Evolutionary conservation across 768 basidiomycete genomes (phyloP).

Genomic region (Tubosaeta brunneosetosa): DNA sequence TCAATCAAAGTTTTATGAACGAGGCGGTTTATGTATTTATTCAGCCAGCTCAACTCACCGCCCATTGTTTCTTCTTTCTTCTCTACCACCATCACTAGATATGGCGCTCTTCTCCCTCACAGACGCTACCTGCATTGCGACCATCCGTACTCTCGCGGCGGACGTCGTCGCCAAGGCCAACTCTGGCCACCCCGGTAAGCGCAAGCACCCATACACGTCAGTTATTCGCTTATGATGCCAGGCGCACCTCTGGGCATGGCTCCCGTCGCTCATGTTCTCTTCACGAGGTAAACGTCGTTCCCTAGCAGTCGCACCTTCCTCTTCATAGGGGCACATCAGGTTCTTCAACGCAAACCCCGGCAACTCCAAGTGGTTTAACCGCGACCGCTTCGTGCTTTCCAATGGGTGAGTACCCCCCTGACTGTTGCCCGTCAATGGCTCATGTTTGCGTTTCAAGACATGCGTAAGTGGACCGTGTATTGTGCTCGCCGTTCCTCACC

Average conservation of each 20-base stretch:
- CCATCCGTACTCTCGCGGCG: conserved; percentile 72
- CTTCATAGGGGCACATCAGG: conserved; percentile 32
- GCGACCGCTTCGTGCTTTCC: conserved; percentile 95
- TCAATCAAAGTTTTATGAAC: neutral
- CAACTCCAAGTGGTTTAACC: conserved; percentile 91
- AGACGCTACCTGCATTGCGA: conserved; percentile 61
- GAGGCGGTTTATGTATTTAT: neutral
- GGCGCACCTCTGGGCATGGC: conserved; percentile 96
- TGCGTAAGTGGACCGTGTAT: conserved; percentile 47
- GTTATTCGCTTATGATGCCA: conserved; percentile 25
- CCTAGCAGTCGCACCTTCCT: neutral
- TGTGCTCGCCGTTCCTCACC: conserved; percentile 1
- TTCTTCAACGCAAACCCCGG: conserved; percentile 88
- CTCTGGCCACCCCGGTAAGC: conserved; percentile 85
- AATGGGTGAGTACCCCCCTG: conserved; percentile 60
- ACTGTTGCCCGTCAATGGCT: neutral
- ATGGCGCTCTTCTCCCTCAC: conserved; percentile 40
- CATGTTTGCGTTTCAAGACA: conserved; percentile 43
- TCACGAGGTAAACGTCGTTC: conserved; percentile 50
- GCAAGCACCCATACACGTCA: neutral
- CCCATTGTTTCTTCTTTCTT: conserved; percentile 6
- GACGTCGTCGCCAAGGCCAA: conserved; percentile 83
- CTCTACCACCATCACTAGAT: conserved; percentile 11
- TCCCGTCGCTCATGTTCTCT: conserved; percentile 75
- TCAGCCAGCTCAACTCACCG: neutral